These are phyloP conservation scores for Neostapfia colusana DNA, from an alignment of 176 grass and related monocot species.

Conservation along the genomic window DNA sequence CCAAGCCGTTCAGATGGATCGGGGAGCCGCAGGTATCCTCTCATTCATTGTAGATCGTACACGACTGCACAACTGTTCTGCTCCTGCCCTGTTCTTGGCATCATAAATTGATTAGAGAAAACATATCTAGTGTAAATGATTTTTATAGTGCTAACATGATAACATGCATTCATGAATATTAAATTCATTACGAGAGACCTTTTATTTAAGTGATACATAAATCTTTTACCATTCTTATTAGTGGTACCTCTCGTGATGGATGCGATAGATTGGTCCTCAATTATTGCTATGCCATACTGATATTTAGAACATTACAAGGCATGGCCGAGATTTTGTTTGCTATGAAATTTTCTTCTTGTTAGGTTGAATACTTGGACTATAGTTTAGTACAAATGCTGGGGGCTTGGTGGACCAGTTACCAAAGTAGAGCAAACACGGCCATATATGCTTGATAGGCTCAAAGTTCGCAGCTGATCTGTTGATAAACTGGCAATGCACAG, in stretches of 20 bases:
- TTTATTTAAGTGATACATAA: too few relatives aligned
- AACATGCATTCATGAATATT: too few relatives aligned
- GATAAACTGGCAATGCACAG: background rate
- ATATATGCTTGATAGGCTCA: background rate
- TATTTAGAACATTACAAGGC: background rate
- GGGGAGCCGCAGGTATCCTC: constrained; percentile 74
- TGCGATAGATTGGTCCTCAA: background rate
- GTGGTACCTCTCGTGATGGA: too few relatives aligned
- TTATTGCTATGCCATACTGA: constrained; percentile 16
- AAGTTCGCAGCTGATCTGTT: background rate
- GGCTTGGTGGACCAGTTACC: background rate
- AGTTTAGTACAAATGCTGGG: constrained; percentile 12
- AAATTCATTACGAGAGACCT: too few relatives aligned
- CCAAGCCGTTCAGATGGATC: constrained; percentile 75
- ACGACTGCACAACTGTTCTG: background rate
- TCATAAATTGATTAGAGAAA: background rate
- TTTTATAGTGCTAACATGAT: too few relatives aligned
- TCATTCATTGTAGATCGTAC: background rate
- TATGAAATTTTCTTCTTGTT: background rate
- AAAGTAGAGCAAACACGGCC: background rate
- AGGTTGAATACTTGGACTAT: background rate
- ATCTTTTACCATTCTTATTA: too few relatives aligned
- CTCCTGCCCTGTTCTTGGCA: constrained; percentile 1
- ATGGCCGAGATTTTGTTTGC: background rate
- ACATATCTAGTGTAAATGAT: too few relatives aligned